Base-by-base conservation (phyloP, 768 basidiomycete species). In the Leccinum subtestaceum region DNA sequence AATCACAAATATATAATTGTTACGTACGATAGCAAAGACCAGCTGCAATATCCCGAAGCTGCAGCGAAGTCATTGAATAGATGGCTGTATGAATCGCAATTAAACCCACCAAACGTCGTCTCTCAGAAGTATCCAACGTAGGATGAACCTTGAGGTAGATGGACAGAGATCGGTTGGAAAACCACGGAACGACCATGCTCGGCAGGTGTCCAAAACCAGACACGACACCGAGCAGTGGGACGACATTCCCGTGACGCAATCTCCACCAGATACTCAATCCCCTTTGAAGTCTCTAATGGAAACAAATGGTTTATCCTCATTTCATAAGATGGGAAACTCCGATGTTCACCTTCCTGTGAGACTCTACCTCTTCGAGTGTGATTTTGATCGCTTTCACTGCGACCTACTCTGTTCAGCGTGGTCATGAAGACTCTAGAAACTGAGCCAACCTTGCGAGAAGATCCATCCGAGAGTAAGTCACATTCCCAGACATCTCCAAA, bases 161-260 rank as follows among this genome's bases (percentile, higher is more conserved):
- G 3, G 59, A 59, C 19, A 75, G 52, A n/a, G 67, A 66, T 11
- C 70, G 73, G 23, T 71, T 67, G 19, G 23, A 17, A 27, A 63
- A 60, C 74, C 75, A 75, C 2, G 75, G 74, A 53, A 65, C 73
- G 45, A 77, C 69, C 61, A 69, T 65, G 38, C 74, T 71, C 11
- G 63, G 57, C 29, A 64, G 60, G 2, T 61, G 67, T 29, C 76
- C 74, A 36, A 72, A 77, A n/a, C 55, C 72, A 13, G 57, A 58
- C 21, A 68, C 63, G 4, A 65, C 60, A 5, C 75, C 75, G 17
- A 66, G 66, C 1, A 77, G 52, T 3, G 71, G 70, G 17, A 76
- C 61, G 4, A 76, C 58, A 52, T 77, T 75, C 32, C 0, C 36
- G 47, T 69, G 66, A n/a, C 10, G 47, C 25, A 69, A 23, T 19